Conservation (phyloP, 331 rosid genomes). For the Quercus lobata region DNA sequence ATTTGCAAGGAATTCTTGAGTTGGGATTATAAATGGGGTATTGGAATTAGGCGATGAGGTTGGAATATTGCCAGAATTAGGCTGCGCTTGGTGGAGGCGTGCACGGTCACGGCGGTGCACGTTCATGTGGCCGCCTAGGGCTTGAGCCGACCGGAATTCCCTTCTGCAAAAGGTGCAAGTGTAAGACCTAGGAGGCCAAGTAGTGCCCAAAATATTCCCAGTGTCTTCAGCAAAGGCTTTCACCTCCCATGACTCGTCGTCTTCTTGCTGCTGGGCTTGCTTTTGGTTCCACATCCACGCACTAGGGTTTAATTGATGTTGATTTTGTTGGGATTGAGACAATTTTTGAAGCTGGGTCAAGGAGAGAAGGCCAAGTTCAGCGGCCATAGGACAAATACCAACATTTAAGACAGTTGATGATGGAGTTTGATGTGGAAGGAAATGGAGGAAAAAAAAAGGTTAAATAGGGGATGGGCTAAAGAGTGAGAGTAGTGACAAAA, state of each 20-base stretch:
- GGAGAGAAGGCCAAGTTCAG: slow-evolving; percentile 61
- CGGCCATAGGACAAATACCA: slow-evolving; percentile 49
- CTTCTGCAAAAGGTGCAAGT: slow-evolving; percentile 78
- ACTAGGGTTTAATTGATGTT: slow-evolving; percentile 4
- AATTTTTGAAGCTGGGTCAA: slow-evolving; percentile 52
- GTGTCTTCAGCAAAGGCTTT: slow-evolving; percentile 91
- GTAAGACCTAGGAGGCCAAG: slow-evolving; percentile 96
- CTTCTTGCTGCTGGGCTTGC: slow-evolving; percentile 33
- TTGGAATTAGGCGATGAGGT: slow-evolving; percentile 9
- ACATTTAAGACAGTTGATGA: slow-evolving; percentile 52
- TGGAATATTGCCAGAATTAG: slow-evolving; percentile 15
- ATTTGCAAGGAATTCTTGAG: slow-evolving; percentile 43
- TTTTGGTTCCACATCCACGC: slow-evolving; percentile 83
- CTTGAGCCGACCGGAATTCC: slow-evolving; percentile 89
- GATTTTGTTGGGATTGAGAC: slow-evolving; percentile 34
- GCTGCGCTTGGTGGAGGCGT: slow-evolving; percentile 54
- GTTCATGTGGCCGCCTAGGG: slow-evolving; percentile 97
- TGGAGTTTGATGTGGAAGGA: slow-evolving; percentile 25
- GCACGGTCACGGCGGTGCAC: slow-evolving; percentile 99
- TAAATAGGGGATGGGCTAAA: slow-evolving; percentile 41
- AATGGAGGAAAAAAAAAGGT: slow-evolving; percentile 10
- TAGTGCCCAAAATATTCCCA: slow-evolving; percentile 63
- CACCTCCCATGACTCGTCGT: slow-evolving; percentile 91
- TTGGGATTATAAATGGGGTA: slow-evolving; percentile 47
- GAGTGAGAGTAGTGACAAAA: slow-evolving; percentile 41